Percentiles rank a stretch among this genome's conserved stretches.
Conservation (phyloP, 768 basidiomycete genomes). For the Termitomyces eurrhizus region DNA sequence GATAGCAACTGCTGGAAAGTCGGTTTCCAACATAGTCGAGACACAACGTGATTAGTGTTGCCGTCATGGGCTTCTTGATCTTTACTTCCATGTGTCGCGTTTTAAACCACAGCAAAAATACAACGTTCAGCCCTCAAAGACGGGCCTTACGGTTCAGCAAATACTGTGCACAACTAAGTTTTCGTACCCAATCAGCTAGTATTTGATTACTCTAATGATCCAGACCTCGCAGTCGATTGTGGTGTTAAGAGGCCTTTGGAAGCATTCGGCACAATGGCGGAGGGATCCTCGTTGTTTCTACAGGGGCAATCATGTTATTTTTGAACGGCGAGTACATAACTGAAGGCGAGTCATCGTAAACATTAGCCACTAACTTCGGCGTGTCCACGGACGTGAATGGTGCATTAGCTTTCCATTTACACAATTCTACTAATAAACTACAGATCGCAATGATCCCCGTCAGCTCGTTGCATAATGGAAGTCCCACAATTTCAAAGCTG, state of each 20-base stretch:
- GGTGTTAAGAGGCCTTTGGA: not conserved
- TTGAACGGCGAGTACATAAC: not conserved
- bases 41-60: not conserved
- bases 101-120: not conserved
- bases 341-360: not conserved
- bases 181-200: not conserved
- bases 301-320: not conserved
- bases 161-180: not conserved
- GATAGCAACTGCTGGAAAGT: not conserved
- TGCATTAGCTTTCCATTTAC: not conserved
- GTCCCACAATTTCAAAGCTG: not conserved
- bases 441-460: slow-evolving; percentile 2
- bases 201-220: not conserved
- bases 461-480: slow-evolving; percentile 1
- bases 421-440: not conserved
- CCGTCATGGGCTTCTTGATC: not conserved
- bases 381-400: not conserved
- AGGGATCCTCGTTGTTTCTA: not conserved
- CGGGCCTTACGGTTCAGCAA: not conserved
- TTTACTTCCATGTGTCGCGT: not conserved
- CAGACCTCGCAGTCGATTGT: not conserved
- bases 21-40: not conserved
- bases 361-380: not conserved
- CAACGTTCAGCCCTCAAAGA: not conserved
- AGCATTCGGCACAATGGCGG: not conserved